Evolutionary conservation across 148 eudicot species (phyloP).

Genomic region (Persicaria tinctoria): DNA sequence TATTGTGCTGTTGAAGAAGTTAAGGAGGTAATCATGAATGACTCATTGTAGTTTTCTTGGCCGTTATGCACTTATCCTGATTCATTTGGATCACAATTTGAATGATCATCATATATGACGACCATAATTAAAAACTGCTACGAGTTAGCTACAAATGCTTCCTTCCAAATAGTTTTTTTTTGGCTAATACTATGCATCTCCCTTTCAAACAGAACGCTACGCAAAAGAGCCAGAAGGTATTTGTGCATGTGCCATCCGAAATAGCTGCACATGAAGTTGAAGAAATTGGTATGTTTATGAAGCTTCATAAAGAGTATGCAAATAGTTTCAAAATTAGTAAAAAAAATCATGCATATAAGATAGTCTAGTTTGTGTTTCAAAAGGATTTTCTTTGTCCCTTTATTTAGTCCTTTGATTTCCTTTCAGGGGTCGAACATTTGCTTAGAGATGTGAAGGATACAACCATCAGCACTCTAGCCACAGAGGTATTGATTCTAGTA

Average conservation of each 20-base stretch:
- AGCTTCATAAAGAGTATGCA: background rate
- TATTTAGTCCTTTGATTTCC: slow-evolving; percentile 3
- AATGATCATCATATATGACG: background rate
- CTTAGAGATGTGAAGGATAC: slow-evolving; percentile 98
- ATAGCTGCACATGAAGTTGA: slow-evolving; percentile 99
- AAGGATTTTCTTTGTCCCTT: background rate
- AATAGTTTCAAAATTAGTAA: background rate
- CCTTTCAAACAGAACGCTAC: slow-evolving; percentile 67
- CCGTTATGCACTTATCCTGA: background rate
- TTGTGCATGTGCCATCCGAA: slow-evolving; percentile 91
- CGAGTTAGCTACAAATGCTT: background rate
- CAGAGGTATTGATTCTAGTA: slow-evolving; percentile 46
- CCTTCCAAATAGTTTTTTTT: background rate
- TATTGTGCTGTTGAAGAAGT: slow-evolving; percentile 98
- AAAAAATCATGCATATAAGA: background rate
- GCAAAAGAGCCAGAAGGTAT: slow-evolving; percentile 93
- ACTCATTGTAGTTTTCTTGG: background rate
- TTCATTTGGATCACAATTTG: background rate
- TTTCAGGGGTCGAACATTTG: slow-evolving; percentile 93
- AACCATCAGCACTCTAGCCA: slow-evolving; percentile 90
- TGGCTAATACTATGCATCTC: background rate
- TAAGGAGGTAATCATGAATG: slow-evolving; percentile 63
- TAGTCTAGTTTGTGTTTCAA: background rate
- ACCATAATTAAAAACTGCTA: background rate
- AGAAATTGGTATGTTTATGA: slow-evolving; percentile 67